Evolutionary conservation across 805 yeast species (phyloP).

Genomic region (Metschnikowia sp.): DNA sequence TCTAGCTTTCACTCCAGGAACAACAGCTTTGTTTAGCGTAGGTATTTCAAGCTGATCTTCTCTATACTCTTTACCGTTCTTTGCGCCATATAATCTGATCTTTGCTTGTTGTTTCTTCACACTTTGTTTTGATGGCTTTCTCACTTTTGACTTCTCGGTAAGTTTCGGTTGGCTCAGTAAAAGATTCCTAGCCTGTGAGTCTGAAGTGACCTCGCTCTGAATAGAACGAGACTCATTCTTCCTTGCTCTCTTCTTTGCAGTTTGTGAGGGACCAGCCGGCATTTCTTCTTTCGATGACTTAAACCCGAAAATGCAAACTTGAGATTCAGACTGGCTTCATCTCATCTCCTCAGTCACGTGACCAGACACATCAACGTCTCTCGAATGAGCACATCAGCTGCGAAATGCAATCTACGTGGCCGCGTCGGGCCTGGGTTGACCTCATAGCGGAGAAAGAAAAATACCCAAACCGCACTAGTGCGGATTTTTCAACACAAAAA

Average conservation of each 20-base stretch:
- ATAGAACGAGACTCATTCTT: constrained; percentile 56
- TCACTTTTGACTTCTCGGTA: constrained; percentile 55
- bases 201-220: constrained; percentile 63
- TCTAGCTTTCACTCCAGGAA: constrained; percentile 75
- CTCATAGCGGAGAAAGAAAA: too few species aligned
- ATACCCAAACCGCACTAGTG: too few species aligned
- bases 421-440: too few species aligned
- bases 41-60: constrained; percentile 84
- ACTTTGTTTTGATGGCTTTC: constrained; percentile 46
- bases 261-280: constrained; percentile 60
- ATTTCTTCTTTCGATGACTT: constrained; percentile 27
- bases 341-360: constrained; percentile 9
- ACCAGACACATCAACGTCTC: neutral
- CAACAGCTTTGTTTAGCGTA: constrained; percentile 71
- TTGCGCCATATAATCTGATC: constrained; percentile 65
- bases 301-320: neutral
- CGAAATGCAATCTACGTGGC: too few species aligned
- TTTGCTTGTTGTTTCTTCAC: constrained; percentile 66
- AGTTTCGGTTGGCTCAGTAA: constrained; percentile 55
- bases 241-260: constrained; percentile 52
- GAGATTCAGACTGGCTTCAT: neutral
- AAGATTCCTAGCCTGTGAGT: constrained; percentile 66
- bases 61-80: constrained; percentile 52
- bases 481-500: too few species aligned
- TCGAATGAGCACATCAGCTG: too few species aligned